phyloP scores from a whole-genome alignment of 495 filamentous ascomycete species.

The Penicillium paxilli region DNA sequence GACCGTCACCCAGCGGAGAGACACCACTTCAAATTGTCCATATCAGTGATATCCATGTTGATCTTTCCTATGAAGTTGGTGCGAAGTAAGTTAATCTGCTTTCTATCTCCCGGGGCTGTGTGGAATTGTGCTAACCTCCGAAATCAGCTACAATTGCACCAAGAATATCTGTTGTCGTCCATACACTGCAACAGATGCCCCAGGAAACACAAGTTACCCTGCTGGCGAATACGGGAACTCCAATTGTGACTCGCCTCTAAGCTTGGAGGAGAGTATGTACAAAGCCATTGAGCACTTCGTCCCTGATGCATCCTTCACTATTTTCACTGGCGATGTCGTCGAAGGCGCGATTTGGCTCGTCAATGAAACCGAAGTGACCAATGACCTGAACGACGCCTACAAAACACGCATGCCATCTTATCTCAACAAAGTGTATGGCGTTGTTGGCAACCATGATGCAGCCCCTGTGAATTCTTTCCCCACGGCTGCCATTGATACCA shows the following conservation, averaged over 20 bases:
- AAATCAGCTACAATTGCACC: conserved; percentile 41
- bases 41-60: conserved; percentile 56
- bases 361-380: conserved; percentile 38
- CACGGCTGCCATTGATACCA: conserved; percentile 31
- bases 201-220: conserved; percentile 41
- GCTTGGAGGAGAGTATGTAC: conserved; percentile 55
- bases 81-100: conserved; percentile 23
- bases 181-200: conserved; percentile 44
- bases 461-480: conserved; percentile 54
- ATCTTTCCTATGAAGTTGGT: conserved; percentile 48
- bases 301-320: conserved; percentile 22
- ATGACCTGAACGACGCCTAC: conserved; percentile 45
- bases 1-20: conserved; percentile 44
- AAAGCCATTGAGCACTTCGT: conserved; percentile 36
- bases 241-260: conserved; percentile 49
- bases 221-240: conserved; percentile 49
- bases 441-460: conserved; percentile 56
- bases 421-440: conserved; percentile 45
- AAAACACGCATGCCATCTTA: conserved; percentile 21
- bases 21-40: conserved; percentile 51
- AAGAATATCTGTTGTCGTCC: conserved; percentile 58
- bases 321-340: conserved; percentile 29
- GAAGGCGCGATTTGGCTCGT: conserved; percentile 28
- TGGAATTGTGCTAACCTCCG: no score
- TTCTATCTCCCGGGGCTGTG: background rate